A percentile compares a stretch with the other conserved stretches of the same genome.
Evolutionary conservation across 495 filamentous ascomycete species (phyloP).

Genomic region (Penicillium parvum): DNA sequence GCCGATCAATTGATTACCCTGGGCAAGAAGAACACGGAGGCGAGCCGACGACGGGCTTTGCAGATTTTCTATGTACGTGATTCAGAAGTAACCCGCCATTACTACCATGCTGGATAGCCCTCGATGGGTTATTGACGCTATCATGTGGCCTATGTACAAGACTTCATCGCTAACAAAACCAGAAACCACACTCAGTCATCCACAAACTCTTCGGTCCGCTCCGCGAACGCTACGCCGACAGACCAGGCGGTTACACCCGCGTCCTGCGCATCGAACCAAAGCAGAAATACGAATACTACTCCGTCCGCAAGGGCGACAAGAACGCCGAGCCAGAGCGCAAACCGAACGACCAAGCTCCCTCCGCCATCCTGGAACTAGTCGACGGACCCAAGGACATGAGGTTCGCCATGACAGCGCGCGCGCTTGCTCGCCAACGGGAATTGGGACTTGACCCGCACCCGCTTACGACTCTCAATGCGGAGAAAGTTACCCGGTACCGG

Average conservation of each 20-base stretch:
- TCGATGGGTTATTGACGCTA: too few relatives aligned
- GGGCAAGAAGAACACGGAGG: slow-evolving; percentile 84
- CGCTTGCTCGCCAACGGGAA: slow-evolving; percentile 59
- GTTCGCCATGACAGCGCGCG: slow-evolving; percentile 84
- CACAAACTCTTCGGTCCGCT: slow-evolving; percentile 87
- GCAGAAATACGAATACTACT: slow-evolving; percentile 32
- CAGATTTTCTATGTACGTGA: slow-evolving; percentile 76
- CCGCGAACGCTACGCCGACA: slow-evolving; percentile 69
- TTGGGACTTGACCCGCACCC: slow-evolving; percentile 49
- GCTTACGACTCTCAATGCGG: slow-evolving; percentile 70
- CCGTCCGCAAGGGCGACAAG: slow-evolving; percentile 15
- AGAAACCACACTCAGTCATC: slow-evolving; percentile 63
- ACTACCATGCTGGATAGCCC: not conserved
- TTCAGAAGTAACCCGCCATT: not conserved
- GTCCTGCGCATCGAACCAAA: slow-evolving; percentile 81
- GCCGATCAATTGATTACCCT: slow-evolving; percentile 92
- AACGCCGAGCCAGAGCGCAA: slow-evolving; percentile 17
- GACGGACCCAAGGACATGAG: slow-evolving; percentile 94
- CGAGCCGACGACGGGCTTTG: slow-evolving; percentile 59
- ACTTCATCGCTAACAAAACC: not conserved
- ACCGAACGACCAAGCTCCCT: slow-evolving; percentile 69
- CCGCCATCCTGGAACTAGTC: slow-evolving; percentile 92
- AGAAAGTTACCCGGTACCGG: slow-evolving; percentile 81
- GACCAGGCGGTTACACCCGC: slow-evolving; percentile 90
- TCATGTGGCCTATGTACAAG: too few relatives aligned